These are phyloP conservation scores for Orbilia ellipsospora DNA, from an alignment of 2,329 filamentous ascomycete species.

Conservation along the genomic window DNA sequence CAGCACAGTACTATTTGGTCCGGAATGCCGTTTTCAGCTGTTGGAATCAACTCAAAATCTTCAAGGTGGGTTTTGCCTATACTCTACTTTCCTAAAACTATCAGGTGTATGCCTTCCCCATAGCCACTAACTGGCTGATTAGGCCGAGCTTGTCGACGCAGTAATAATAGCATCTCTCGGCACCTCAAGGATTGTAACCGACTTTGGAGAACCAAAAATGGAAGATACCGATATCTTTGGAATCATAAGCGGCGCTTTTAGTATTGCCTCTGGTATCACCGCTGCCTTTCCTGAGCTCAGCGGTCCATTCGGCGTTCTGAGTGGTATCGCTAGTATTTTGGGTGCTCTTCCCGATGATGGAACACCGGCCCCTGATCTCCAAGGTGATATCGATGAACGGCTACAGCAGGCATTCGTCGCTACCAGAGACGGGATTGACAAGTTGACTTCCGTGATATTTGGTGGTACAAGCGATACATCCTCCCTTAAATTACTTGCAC, in stretches of 20 bases:
- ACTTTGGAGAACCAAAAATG: slow-evolving; percentile 11
- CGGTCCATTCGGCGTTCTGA: slow-evolving; percentile 14
- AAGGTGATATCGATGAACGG: neutral
- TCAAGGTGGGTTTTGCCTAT: slow-evolving; percentile 1
- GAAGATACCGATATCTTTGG: slow-evolving; percentile 2
- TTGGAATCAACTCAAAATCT: neutral
- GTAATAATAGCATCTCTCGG: slow-evolving; percentile 6
- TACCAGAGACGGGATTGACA: slow-evolving; percentile 1
- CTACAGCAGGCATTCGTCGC: neutral
- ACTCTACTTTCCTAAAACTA: neutral
- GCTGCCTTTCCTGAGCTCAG: slow-evolving; percentile 1
- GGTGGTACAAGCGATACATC: slow-evolving; percentile 30
- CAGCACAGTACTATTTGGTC: slow-evolving; percentile 11
- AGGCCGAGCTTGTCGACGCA: slow-evolving; percentile 1
- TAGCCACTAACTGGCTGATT: no score
- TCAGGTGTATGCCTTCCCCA: no score
- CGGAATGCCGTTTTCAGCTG: slow-evolving; percentile 2
- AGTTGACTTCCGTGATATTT: slow-evolving; percentile 12
- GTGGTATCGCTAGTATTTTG: slow-evolving; percentile 10
- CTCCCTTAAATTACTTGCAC: neutral
- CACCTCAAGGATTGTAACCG: neutral
- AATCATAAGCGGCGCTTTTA: slow-evolving; percentile 14
- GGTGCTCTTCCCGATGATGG: neutral
- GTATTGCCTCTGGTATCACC: neutral
- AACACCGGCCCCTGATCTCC: neutral